These are phyloP conservation scores for Dissoconium aciculare DNA, from an alignment of 2,329 filamentous ascomycete genomes.

Conservation along the genomic window DNA sequence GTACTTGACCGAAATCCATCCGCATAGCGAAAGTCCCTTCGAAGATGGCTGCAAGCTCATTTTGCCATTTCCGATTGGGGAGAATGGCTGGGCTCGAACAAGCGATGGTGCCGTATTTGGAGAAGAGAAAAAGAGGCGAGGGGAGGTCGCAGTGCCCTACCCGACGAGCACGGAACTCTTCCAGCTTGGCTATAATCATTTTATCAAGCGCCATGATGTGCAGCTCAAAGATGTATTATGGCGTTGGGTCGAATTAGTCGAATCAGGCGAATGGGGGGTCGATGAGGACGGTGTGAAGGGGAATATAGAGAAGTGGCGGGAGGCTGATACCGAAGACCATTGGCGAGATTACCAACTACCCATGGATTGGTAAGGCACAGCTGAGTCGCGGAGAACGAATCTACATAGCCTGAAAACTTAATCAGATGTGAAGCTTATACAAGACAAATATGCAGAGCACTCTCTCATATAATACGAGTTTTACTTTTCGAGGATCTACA, in stretches of 20 bases:
- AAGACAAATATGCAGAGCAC: too few relatives aligned
- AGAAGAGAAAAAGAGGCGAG: too few relatives aligned
- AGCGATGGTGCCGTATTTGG: not conserved
- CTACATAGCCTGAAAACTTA: too few relatives aligned
- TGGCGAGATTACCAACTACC: not conserved
- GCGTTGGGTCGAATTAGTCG: not conserved
- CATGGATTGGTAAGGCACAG: too few relatives aligned
- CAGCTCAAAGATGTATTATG: not conserved
- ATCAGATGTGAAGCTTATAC: too few relatives aligned
- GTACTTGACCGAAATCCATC: too few relatives aligned
- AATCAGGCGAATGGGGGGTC: not conserved
- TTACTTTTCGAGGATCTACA: too few relatives aligned
- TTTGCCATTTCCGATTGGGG: not conserved
- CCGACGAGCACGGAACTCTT: not conserved
- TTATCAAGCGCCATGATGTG: not conserved
- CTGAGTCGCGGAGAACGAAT: too few relatives aligned
- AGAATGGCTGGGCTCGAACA: not conserved
- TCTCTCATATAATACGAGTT: too few relatives aligned
- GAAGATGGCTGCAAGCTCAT: not conserved
- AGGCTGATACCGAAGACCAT: not conserved
- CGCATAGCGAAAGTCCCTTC: too few relatives aligned
- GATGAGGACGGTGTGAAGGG: not conserved
- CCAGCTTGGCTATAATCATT: not conserved
- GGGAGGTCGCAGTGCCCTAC: too few relatives aligned
- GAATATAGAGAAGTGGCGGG: not conserved